Conservation (phyloP, 208 protist genomes). For the Trypanosoma congolense region DNA sequence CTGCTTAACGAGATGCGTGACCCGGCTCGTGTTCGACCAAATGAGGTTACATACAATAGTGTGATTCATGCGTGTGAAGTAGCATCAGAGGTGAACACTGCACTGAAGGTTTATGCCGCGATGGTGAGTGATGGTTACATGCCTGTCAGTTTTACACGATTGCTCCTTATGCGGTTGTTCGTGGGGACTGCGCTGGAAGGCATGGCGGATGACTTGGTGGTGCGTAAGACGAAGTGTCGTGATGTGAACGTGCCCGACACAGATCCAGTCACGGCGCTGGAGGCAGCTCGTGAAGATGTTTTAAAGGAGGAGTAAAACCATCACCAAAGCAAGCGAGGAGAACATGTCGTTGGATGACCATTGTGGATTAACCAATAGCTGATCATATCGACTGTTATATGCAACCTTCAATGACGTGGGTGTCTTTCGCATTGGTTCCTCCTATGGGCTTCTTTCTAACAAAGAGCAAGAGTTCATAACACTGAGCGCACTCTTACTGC, state of each 20-base stretch:
- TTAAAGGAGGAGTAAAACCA: constrained; percentile 2
- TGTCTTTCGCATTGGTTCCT: no score
- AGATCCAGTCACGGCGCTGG: constrained; percentile 65
- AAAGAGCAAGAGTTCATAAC: no score
- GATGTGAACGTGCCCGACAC: constrained; percentile 61
- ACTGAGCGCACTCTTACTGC: no score
- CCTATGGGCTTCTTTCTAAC: no score
- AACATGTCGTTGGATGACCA: no score
- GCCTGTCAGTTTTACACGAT: constrained; percentile 64
- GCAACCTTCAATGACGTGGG: no score
- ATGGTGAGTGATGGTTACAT: constrained; percentile 79
- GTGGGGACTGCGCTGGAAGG: constrained; percentile 51
- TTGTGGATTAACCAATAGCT: no score
- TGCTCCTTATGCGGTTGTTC: constrained; percentile 49
- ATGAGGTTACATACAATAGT: constrained; percentile 86
- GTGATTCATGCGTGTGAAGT: constrained; percentile 62
- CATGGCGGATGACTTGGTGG: constrained; percentile 48
- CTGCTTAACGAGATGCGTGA: constrained; percentile 59
- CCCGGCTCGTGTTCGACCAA: constrained; percentile 55
- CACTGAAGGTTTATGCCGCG: constrained; percentile 65
- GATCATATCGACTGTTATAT: no score
- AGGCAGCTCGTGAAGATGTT: constrained; percentile 30
- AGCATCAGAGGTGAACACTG: constrained; percentile 38
- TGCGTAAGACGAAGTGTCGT: constrained; percentile 36
- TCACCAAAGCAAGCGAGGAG: background rate